Evolutionary conservation across 192 early-diverging fungal species (phyloP), one percentile per base, ranked within the genome.

Genomic region (Linnemannia elongata): DNA sequence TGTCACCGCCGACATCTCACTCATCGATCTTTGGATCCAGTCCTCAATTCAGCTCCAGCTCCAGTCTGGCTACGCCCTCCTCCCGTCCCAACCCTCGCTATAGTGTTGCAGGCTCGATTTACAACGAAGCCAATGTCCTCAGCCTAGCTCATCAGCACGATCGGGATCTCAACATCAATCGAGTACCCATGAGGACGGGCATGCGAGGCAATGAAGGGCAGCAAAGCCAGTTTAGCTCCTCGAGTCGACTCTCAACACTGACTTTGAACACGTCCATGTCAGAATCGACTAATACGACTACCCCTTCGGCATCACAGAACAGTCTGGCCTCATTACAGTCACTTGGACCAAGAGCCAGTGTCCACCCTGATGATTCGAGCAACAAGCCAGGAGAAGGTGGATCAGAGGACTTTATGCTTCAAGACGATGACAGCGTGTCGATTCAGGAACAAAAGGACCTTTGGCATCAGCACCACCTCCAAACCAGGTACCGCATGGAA

Each of bases 401-500:
- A 5, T 5, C 36, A 36, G 20, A 71, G 0, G 69, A 71, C 39
- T 38, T 22, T 71, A 20, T 71, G 69, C 30, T 66, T 12, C 60
- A 66, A 13, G 60, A 66, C 13, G 60, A 66, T 33, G 60, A 66
- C 30, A 66, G 30, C 30, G 12, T 66, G 60, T 66, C 60, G 17
- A 75, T 49, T 30, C 33, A 52, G 49, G 74, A 75, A 39, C 74
- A 57, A 36, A 77, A 74, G 47, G 69, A 74, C 4, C 60, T 35
- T 13, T 38, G 71, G 35, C 82, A 78, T 39, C 74, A 78, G 17
- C 76, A 74, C 38, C 82, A 83, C 54, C 60, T 83, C 33, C 81
- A 75, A 33, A 57, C 82, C 27, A 79, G 60, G 83, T 92, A 76
- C 89, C 89, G 89, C 8, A 93, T 93, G 68, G 95, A 96, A 84